Conservation (phyloP, 2,329 filamentous ascomycete species). For the Byssochlamys sp. region DNA sequence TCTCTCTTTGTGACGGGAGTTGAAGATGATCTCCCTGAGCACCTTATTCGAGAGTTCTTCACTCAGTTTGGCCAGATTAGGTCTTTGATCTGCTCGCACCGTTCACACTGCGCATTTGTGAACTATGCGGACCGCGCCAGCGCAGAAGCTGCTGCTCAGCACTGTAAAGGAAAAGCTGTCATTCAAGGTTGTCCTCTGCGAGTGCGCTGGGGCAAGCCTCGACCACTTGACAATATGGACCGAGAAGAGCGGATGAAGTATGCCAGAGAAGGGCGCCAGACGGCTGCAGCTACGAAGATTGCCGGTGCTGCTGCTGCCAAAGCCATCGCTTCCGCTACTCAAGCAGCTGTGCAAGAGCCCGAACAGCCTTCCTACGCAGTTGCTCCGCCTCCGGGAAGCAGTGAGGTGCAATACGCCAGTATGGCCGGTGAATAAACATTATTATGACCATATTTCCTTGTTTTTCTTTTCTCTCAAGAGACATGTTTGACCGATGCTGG, state of each 20-base stretch:
- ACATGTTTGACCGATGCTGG: not conserved
- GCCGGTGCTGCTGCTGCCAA: conserved; percentile 21
- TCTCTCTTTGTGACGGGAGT: conserved; percentile 91
- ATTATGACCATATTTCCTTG: conserved; percentile 4
- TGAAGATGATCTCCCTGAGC: conserved; percentile 89
- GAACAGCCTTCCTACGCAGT: conserved; percentile 40
- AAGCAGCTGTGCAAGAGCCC: conserved; percentile 31
- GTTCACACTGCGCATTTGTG: conserved; percentile 92
- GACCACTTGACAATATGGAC: conserved; percentile 83
- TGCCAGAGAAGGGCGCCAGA: conserved; percentile 63
- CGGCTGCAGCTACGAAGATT: conserved; percentile 42
- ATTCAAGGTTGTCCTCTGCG: conserved; percentile 84
- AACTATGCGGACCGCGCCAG: conserved; percentile 80
- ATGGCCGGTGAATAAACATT: conserved; percentile 62
- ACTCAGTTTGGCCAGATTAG: conserved; percentile 79
- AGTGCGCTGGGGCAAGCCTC: conserved; percentile 86
- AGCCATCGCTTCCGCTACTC: conserved; percentile 29
- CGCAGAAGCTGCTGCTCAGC: conserved; percentile 74
- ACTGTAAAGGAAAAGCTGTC: conserved; percentile 77
- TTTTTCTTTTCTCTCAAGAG: conserved; percentile 4
- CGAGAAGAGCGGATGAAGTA: conserved; percentile 73
- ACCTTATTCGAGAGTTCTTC: conserved; percentile 85
- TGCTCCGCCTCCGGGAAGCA: conserved; percentile 68
- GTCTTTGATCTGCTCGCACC: conserved; percentile 88
- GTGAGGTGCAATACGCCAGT: conserved; percentile 75